phyloP scores from a whole-genome alignment of 2,329 filamentous ascomycete genomes.

The Raffaelea ambrosiae region DNA sequence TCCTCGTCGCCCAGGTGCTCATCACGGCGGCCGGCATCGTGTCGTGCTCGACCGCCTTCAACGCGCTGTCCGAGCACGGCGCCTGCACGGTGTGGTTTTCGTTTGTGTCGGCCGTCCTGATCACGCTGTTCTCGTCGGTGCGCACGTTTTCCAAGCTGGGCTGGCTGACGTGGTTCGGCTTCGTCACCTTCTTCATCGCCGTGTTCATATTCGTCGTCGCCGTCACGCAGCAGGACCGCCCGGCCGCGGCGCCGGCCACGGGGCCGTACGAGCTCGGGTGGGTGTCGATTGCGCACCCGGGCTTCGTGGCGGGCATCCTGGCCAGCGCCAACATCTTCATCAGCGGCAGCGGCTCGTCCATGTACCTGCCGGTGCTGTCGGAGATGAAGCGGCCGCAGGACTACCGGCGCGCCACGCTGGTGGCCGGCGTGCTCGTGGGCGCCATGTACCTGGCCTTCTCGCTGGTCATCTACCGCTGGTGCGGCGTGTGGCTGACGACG shows the following conservation, averaged over 20 bases:
- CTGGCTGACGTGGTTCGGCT: constrained; percentile 41
- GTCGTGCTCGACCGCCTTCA: constrained; percentile 53
- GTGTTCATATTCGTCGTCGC: constrained; percentile 43
- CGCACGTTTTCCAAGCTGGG: constrained; percentile 32
- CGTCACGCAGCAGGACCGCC: constrained; percentile 24
- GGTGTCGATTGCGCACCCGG: constrained; percentile 40
- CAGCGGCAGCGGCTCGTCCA: constrained; percentile 26
- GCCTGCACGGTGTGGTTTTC: constrained; percentile 33
- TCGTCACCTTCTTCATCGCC: constrained; percentile 50
- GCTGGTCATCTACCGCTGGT: constrained; percentile 46
- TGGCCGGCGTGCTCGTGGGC: constrained; percentile 39
- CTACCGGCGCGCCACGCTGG: constrained; percentile 46
- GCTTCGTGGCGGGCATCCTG: constrained; percentile 47
- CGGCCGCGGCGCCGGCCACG: constrained; percentile 26
- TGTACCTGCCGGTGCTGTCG: constrained; percentile 47
- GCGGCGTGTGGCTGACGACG: constrained; percentile 53
- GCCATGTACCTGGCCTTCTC: constrained; percentile 43
- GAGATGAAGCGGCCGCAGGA: constrained; percentile 55
- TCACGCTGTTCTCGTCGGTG: constrained; percentile 39
- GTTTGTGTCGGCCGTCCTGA: constrained; percentile 40
- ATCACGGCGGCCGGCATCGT: constrained; percentile 46
- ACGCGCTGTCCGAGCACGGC: constrained; percentile 37
- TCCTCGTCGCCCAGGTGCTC: constrained; percentile 37
- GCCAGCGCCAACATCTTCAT: constrained; percentile 48
- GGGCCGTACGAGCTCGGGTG: constrained; percentile 35